Conservation (phyloP, 139 green algal species). For the Bryopsis sp. region DNA sequence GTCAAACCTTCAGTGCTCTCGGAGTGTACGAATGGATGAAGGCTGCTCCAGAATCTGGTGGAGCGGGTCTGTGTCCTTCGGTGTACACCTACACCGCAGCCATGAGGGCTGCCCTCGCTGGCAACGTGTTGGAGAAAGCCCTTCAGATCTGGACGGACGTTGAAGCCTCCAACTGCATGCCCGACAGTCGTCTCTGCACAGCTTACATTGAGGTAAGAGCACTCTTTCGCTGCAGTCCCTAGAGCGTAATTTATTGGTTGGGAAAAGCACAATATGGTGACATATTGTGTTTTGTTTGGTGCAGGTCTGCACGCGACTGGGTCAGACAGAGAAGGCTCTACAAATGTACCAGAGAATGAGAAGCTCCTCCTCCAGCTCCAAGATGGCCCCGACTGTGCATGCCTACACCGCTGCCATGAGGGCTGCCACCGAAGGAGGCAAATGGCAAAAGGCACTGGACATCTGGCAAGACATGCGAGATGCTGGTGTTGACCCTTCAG, state of each 20-base stretch:
- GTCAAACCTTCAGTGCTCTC: conserved; percentile 54
- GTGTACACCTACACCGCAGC: conserved; percentile 83
- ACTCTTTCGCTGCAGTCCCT: too few relatives aligned
- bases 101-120: conserved; percentile 68
- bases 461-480: conserved; percentile 75
- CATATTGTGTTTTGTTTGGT: conserved; percentile 8
- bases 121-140: conserved; percentile 47
- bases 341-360: conserved; percentile 58
- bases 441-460: conserved; percentile 48
- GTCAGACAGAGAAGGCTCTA: conserved; percentile 58
- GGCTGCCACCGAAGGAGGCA: conserved; percentile 62
- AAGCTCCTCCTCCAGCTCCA: conserved; percentile 26
- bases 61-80: conserved; percentile 51
- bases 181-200: conserved; percentile 71
- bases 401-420: conserved; percentile 80
- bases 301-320: conserved; percentile 46
- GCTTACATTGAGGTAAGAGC: conserved; percentile 75
- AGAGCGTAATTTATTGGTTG: too few relatives aligned
- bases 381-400: conserved; percentile 65
- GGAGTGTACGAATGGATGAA: conserved; percentile 83
- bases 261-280: conserved; percentile 5
- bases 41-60: conserved; percentile 31
- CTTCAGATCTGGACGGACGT: conserved; percentile 53
- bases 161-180: conserved; percentile 31
- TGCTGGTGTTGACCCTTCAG: conserved; percentile 22